Base-by-base conservation (phyloP, 495 filamentous ascomycete genomes). In the Podospora pseudoanserina region DNA sequence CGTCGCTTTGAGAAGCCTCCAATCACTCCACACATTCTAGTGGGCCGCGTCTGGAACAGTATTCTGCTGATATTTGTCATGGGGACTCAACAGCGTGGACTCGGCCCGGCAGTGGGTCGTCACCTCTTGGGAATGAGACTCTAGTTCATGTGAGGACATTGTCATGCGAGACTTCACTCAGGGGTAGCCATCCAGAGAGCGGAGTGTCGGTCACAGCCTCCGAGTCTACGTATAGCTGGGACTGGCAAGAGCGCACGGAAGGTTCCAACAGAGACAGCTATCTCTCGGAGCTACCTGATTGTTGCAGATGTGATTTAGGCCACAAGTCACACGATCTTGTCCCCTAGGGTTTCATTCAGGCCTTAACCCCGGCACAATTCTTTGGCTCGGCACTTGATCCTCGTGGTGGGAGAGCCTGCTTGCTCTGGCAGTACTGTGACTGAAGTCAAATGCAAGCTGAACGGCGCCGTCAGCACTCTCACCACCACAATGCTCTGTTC, bases 131-230 rank as follows among this genome's bases (percentile, higher is more conserved):
- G 65, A 32, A 68, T 63, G 44, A 65, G 68, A 67, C 70, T 68
- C 57, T 55, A 72, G 66, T 74, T 77, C 75, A 78, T 78, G 74
- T 75, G 72, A 78, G 75, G 70, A 49, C 13, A 64, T 28, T 28
- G 49, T 75, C 67, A 72, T 77, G 73, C 75, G 67, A 68, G 72
- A 18, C 67, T 62, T 57, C 67, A 54, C 30, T 65, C 64, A 49
- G 39, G 39, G 39, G 39, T 49, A 11, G 7, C 39, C 39, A 5
- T 16, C 39, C 2, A 49, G 39, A 49, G 59, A 67, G 63, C 60
- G 56, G 62, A 72, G 69, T 66, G 67, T 74, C 64, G 72, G 39
- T 11, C 39, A 49, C 39, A 49, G 13, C 9, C 39, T 49, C 39
- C 39, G 39, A 16, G 13, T 11, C 13, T 49, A 13, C 15, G 39